Evolutionary conservation across 352 stramenopile genomes (phyloP), one percentile per base, ranked within the genome.

Genomic region (Phytophthora agathidicida): DNA sequence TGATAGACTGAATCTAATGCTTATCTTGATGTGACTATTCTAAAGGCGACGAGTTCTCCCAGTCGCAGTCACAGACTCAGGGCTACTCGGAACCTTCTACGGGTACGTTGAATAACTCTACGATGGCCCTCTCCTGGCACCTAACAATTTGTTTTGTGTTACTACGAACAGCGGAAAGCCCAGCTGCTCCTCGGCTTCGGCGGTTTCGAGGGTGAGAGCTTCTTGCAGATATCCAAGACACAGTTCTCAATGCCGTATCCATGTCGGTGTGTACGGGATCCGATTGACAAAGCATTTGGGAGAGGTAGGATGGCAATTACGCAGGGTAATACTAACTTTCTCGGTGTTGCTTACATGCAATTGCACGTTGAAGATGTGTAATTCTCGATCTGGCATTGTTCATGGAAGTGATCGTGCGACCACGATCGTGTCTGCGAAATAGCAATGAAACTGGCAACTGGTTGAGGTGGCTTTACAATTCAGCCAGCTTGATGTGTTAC

Each of bases 151-250:
- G 7, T 30, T 60, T 10, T 54, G 3, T 31, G 28, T 49, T 69
- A 4, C 5, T 37, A 31, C 17, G 16, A 51, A 35, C 51, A 69
- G 58, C 47, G 32, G 60, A 66, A 54, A 64, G 33, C 17, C 51
- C 71, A 16, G 60, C 73, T 13, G 75, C 73, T 7, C 76, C 60
- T 20, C 80, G 80, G 10, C 61, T 89, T 51, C 80, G 80, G 39
- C 77, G 77, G 38, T 81, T 83, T 67, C 77, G 80, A 11, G 49
- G 50, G 68, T 75, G 46, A 76, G 22, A 16, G n/a, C 48, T 27
- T 26, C 39, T 13, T 27, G 37, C 10, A 20, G 5, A 53, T 47
- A 35, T 52, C 41, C 39, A 31, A 7, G 24, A 32, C 36, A 32
- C 20, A 7, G 26, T n/a, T 30, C 26, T 14, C 24, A 44, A 53